These are phyloP conservation scores for Tuber borchii DNA, from an alignment of 495 filamentous ascomycete species.

Conservation along the genomic window DNA sequence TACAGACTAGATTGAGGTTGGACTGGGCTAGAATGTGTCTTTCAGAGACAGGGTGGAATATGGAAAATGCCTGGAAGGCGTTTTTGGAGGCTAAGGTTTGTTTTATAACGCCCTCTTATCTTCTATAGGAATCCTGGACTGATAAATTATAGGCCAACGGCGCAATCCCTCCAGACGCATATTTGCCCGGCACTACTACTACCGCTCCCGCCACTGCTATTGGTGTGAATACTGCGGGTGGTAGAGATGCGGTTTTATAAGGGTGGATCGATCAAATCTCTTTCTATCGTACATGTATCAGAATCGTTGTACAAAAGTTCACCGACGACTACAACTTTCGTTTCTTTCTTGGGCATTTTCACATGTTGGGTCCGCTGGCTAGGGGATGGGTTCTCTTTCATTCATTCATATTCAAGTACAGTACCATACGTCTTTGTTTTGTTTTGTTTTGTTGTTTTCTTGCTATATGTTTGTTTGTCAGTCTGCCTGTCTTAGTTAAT, in stretches of 20 bases:
- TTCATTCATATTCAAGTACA: background rate
- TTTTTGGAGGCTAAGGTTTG: conserved; percentile 56
- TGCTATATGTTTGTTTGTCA: background rate
- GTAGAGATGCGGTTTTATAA: conserved; percentile 7
- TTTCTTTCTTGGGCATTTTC: background rate
- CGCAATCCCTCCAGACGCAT: conserved; percentile 22
- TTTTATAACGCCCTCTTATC: background rate
- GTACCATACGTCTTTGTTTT: background rate
- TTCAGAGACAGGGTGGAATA: conserved; percentile 64
- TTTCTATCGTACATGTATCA: conserved; percentile 13
- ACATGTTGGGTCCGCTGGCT: background rate
- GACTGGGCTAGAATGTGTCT: conserved; percentile 68
- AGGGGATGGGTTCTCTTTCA: background rate
- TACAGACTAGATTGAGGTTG: conserved; percentile 63
- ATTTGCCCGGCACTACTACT: conserved; percentile 15
- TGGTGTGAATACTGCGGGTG: background rate
- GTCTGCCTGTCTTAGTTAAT: background rate
- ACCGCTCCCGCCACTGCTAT: conserved; percentile 4
- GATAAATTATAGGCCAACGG: conserved; percentile 19
- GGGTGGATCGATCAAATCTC: conserved; percentile 5
- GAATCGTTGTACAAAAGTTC: conserved; percentile 5
- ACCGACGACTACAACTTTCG: background rate
- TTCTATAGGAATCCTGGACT: background rate
- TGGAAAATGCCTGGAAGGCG: conserved; percentile 58
- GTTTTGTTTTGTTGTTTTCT: background rate